Base-by-base conservation (phyloP, 2,329 filamentous ascomycete genomes). In the Xylariaceae sp. region DNA sequence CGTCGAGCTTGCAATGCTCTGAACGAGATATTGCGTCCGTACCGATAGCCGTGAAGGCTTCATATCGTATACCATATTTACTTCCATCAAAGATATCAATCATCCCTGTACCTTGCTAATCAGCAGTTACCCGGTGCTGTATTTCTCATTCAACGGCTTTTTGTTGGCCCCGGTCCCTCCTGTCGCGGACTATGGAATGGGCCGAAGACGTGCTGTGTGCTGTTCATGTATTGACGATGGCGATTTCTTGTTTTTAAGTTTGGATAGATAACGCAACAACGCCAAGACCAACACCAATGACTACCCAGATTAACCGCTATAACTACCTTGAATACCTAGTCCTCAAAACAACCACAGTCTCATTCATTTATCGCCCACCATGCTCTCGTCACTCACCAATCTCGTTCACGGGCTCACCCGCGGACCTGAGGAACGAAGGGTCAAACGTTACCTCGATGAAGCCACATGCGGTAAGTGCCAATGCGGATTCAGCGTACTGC, bases 381-480 rank as follows among this genome's bases (percentile, higher is more conserved):
- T 52, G 41, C 46, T 56, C 4, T 34, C 29, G 11, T 26, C 19
- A 30, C 42, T 56, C 2, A 29, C 8, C 2, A 46, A 31, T 6
- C 4, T 56, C 0, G 31, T 56, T 1, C 46, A 47, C 19, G 37
- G 46, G n/a, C 40, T 52, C 5, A 34, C 40, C 30, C 27, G 49
- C 11, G 45, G 50, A 5, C 54, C 50, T 1, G 7, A 52, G 41
- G 49, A 37, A 1, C 54, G 54, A 29, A 42, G 50, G 12, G 49
- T 56, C 12, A 52, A 46, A 27, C 8, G 19, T 5, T 54, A 50
- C 26, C 52, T 54, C 30, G 35, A 29, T 42, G 19, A n/a, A 39
- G 27, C 50, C 1, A 56, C 54, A 4, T 39, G 54, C 26, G 29
- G 54, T 56, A 47, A 3, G 37, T 53, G 11, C 47, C 30, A 5